These are phyloP conservation scores for Rubus idaeus DNA, from an alignment of 306 rosid genomes.

Conservation along the genomic window DNA sequence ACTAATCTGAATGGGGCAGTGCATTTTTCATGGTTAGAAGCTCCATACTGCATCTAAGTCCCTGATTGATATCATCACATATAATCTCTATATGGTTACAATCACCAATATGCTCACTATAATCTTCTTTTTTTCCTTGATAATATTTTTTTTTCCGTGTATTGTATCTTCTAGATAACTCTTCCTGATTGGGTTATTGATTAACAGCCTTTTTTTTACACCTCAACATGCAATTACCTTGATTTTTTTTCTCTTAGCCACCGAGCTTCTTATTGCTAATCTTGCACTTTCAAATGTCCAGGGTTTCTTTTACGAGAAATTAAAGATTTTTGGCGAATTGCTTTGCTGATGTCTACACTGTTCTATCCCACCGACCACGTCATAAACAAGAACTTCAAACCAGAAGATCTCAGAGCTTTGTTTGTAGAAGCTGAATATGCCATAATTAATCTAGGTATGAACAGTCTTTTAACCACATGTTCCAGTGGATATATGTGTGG, in stretches of 20 bases:
- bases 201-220: not conserved
- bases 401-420: conserved; percentile 42
- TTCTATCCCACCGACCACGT: conserved; percentile 45
- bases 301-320: conserved; percentile 79
- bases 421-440: conserved; percentile 55
- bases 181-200: not conserved
- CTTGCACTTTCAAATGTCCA: conserved; percentile 30
- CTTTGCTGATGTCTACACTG: conserved; percentile 64
- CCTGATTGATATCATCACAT: not conserved
- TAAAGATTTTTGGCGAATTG: conserved; percentile 79
- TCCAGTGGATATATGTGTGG: not conserved
- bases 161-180: not conserved
- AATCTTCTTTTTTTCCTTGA: not conserved
- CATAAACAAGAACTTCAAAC: conserved; percentile 34
- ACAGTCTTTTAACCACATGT: not conserved
- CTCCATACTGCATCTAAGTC: not conserved
- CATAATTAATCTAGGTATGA: conserved; percentile 62
- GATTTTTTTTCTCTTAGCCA: not conserved
- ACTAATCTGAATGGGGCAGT: not conserved
- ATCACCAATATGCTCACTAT: not conserved
- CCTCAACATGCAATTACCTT: not conserved
- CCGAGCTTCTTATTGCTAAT: not conserved
- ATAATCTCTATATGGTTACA: not conserved
- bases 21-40: not conserved
- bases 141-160: not conserved